Conservation (phyloP, 2,329 filamentous ascomycete species). For the Ophiocordyceps camponoti-rufipedis region DNA sequence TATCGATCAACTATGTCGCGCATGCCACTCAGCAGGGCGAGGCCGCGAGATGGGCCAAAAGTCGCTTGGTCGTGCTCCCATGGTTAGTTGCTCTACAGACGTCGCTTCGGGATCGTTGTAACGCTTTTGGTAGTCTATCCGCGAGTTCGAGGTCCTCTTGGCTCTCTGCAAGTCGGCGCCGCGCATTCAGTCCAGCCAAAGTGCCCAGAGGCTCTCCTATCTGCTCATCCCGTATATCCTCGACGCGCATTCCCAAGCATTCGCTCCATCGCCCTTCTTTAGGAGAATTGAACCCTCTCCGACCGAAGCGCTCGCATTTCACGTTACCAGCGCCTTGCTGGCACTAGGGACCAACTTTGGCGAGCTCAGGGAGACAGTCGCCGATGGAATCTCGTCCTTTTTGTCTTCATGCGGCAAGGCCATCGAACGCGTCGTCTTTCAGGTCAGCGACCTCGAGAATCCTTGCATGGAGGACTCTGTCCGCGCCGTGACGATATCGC, state of each 20-base stretch:
- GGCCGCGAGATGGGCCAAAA: conserved; percentile 26
- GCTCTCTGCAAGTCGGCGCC: conserved; percentile 84
- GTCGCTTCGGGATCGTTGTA: too few relatives aligned
- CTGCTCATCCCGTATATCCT: conserved; percentile 74
- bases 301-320: conserved; percentile 65
- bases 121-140: conserved; percentile 41
- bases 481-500: conserved; percentile 54
- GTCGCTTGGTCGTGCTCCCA: conserved; percentile 33
- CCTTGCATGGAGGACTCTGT: conserved; percentile 48
- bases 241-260: conserved; percentile 63
- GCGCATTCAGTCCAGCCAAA: conserved; percentile 47
- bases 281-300: conserved; percentile 72
- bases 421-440: conserved; percentile 35
- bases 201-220: conserved; percentile 59
- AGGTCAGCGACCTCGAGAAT: conserved; percentile 34
- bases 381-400: conserved; percentile 52
- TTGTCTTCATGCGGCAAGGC: conserved; percentile 50
- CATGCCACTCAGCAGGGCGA: conserved; percentile 29
- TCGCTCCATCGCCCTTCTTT: conserved; percentile 66
- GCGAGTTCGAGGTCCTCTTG: conserved; percentile 81
- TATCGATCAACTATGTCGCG: conserved; percentile 41
- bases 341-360: conserved; percentile 58
- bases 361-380: conserved; percentile 46
- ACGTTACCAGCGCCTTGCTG: conserved; percentile 67
- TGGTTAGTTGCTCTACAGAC: conserved; percentile 25